Percentiles rank a stretch among this genome's conserved stretches.
Evolutionary conservation across 2,329 filamentous ascomycete species (phyloP).

Genomic region (Exophiala sp.): DNA sequence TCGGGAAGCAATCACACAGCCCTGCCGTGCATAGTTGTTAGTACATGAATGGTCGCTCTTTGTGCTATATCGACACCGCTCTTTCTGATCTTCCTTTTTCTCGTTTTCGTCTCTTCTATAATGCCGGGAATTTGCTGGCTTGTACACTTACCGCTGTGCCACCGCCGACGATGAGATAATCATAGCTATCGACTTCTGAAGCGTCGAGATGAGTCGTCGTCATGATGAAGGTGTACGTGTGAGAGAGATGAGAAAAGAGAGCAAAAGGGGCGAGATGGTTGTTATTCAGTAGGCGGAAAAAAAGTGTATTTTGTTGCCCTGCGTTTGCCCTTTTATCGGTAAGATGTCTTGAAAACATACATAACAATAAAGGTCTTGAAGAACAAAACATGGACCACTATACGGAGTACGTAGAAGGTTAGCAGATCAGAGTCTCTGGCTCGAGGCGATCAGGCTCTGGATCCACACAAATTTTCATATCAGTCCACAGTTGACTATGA

Average conservation of each 20-base stretch:
- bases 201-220: slow-evolving; percentile 63
- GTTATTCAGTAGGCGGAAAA: no score
- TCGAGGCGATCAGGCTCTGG: background rate
- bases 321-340: background rate
- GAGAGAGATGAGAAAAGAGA: background rate
- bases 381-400: no score
- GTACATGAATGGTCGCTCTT: no score
- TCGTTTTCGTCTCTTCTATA: background rate
- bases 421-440: background rate
- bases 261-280: no score
- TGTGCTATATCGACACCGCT: no score
- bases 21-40: slow-evolving; percentile 33
- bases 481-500: no score
- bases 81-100: background rate
- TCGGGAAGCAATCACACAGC: slow-evolving; percentile 75
- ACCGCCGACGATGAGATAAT: slow-evolving; percentile 80
- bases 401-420: no score
- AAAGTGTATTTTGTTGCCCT: no score
- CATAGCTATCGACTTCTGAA: slow-evolving; percentile 61
- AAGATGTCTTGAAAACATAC: background rate
- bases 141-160: slow-evolving; percentile 64
- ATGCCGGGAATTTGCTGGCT: no score
- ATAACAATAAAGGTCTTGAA: no score
- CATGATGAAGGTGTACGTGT: slow-evolving; percentile 40
- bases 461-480: slow-evolving; percentile 1